A percentile compares a stretch with the other conserved stretches of the same genome.
phyloP scores from a whole-genome alignment of 2,329 filamentous ascomycete species.

The Fusarium multiceps region DNA sequence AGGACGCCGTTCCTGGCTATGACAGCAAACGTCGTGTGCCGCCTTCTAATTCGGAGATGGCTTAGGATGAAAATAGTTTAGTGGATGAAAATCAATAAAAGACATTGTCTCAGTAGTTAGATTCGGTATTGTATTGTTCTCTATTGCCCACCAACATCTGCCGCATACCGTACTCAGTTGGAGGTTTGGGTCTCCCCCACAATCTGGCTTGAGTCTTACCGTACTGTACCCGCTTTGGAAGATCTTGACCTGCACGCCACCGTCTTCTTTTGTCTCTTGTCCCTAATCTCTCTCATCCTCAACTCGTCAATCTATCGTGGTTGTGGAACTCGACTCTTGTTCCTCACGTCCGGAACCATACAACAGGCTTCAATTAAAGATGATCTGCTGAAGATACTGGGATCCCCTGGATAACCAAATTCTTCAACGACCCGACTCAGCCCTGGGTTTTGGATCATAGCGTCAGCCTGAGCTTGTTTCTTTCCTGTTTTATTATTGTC shows the following conservation, averaged over 20 bases:
- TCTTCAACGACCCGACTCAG: background rate
- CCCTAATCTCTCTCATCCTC: background rate
- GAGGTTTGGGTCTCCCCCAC: background rate
- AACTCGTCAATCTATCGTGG: background rate
- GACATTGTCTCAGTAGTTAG: background rate
- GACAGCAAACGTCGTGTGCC: conserved; percentile 2
- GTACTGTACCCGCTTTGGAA: background rate
- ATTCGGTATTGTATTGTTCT: background rate
- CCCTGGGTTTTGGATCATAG: background rate
- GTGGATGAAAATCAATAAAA: background rate
- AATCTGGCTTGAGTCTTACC: background rate
- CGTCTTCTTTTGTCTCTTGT: background rate
- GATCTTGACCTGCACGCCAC: background rate
- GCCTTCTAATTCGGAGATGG: conserved; percentile 16
- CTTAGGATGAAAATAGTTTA: background rate
- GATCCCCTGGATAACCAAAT: background rate
- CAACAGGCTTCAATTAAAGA: background rate
- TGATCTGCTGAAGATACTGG: conserved; percentile 1
- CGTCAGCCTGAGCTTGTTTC: background rate
- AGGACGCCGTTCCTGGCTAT: conserved; percentile 27
- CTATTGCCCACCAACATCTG: background rate
- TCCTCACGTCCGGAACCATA: conserved; percentile 3
- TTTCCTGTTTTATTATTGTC: background rate
- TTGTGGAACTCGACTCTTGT: background rate
- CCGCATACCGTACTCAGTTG: background rate